Percentiles rank a stretch among this genome's conserved stretches.
Evolutionary conservation across 768 basidiomycete genomes (phyloP).

Genomic region (Leccinum variicolor): DNA sequence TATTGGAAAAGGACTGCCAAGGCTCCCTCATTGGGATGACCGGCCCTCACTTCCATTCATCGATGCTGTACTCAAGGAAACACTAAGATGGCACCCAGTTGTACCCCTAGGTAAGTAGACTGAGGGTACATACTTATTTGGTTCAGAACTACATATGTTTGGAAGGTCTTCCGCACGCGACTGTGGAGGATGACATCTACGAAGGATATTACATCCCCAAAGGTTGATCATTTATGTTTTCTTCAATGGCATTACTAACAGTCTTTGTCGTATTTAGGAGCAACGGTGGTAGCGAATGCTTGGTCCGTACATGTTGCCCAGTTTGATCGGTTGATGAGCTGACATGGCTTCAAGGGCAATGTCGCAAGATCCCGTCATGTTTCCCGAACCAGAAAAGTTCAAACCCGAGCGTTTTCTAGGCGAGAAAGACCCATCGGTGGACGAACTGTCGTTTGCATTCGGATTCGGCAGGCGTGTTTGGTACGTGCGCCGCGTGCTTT

Average conservation of each 20-base stretch:
- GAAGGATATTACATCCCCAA: conserved; percentile 49
- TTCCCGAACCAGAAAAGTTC: conserved; percentile 37
- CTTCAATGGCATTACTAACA: background rate
- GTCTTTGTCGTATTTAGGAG: conserved; percentile 6
- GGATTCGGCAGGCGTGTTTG: conserved; percentile 43
- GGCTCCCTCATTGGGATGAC: conserved; percentile 22
- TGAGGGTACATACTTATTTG: background rate
- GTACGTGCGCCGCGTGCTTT: background rate
- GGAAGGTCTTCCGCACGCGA: conserved; percentile 30
- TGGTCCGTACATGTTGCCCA: conserved; percentile 9
- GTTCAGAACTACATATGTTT: background rate
- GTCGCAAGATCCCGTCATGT: conserved; percentile 34
- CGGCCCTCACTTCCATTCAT: conserved; percentile 19
- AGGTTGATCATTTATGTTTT: conserved; percentile 29
- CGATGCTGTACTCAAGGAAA: conserved; percentile 21
- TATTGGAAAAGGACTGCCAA: conserved; percentile 14
- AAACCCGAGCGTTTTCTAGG: conserved; percentile 36
- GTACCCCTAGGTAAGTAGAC: conserved; percentile 9
- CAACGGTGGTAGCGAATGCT: conserved; percentile 18
- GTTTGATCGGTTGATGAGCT: background rate
- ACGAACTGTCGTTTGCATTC: conserved; percentile 22
- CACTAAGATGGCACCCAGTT: conserved; percentile 24
- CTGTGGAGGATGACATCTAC: conserved; percentile 40
- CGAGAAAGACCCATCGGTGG: background rate
- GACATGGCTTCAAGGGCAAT: conserved; percentile 26